Base-by-base conservation (phyloP, 106 monocot species). In the Phalaenopsis equestris region DNA sequence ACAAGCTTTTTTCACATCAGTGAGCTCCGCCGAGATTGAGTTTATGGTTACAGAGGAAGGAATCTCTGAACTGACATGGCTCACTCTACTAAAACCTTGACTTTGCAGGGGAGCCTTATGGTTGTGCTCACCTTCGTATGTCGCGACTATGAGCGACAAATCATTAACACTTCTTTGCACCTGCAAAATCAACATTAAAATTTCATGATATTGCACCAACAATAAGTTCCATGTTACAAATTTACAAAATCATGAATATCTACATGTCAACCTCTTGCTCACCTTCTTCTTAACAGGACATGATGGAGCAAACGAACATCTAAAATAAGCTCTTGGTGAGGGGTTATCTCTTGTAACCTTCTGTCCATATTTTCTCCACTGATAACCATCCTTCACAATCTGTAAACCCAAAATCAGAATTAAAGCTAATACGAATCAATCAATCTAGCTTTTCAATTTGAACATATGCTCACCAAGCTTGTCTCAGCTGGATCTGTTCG, bases 331-430 rank as follows among this genome's bases (percentile, higher is more conserved):
- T 23, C 83, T 78, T 18, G 83, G 83, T 1, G 78, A 83, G 16
- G 83, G 83, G 18, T 83, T 83, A 18, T 79, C 83, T 61, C 79
- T 78, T 1, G 83, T 83, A 56, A 83, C 83, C 41, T 83, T 83
- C 56, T 83, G 83, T 19, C 83, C 83, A 39, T 83, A 83, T 74
- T 83, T 83, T 14, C 83, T 83, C 83, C 83, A 83, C 41, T 83
- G 83, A 58, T 83, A 83, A 6, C 83, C 83, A 61, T 83, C 83
- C 10, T 79, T 83, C 23, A 83, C 83, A 8, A 73, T 67, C 83
- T 78, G 77, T 2, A 37, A 58, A 12, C 78, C 2, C 7, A 56
- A 30, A 11, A 55, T 49, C 42, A 52, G 52, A 52, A 52, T 52
- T 52, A 52, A 52, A 52, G 14, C 52, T 3, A 52, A 52, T 12